Conservation (phyloP, 805 yeast genomes). For the Cyberlindnera euphorbiae region DNA sequence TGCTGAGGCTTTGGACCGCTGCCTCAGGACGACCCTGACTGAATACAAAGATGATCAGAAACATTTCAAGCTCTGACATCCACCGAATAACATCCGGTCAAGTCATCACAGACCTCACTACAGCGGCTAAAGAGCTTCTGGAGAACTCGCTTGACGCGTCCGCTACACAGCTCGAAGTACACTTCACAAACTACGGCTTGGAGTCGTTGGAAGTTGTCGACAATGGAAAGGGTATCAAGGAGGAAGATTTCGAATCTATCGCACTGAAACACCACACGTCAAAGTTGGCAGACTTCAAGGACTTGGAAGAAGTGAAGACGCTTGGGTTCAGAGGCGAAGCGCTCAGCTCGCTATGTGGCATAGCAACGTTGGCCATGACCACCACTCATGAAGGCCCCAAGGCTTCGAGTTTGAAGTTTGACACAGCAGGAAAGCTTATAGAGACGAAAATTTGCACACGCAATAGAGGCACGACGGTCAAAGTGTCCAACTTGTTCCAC, state of each 20-base stretch:
- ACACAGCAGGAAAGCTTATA: conserved; percentile 47
- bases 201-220: conserved; percentile 66
- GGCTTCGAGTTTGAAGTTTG: conserved; percentile 53
- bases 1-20: too few species aligned
- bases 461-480: conserved; percentile 64
- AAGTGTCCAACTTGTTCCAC: conserved; percentile 54
- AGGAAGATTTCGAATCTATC: conserved; percentile 45
- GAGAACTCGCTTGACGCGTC: conserved; percentile 86
- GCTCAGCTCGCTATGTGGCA: conserved; percentile 60
- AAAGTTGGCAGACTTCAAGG: conserved; percentile 53
- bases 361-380: conserved; percentile 41
- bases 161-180: conserved; percentile 61
- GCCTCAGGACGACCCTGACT: too few species aligned
- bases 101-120: conserved; percentile 73
- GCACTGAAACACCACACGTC: conserved; percentile 68
- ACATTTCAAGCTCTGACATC: conserved; percentile 40
- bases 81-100: conserved; percentile 88
- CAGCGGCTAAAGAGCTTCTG: conserved; percentile 78
- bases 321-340: conserved; percentile 85
- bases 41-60: conserved; percentile 9
- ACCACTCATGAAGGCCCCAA: conserved; percentile 52
- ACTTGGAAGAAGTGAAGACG: conserved; percentile 45
- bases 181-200: conserved; percentile 66
- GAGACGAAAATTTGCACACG: conserved; percentile 43
- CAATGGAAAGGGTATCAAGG: conserved; percentile 60